phyloP scores from a whole-genome alignment of 2,329 filamentous ascomycete species.

The Fusarium annulatum region DNA sequence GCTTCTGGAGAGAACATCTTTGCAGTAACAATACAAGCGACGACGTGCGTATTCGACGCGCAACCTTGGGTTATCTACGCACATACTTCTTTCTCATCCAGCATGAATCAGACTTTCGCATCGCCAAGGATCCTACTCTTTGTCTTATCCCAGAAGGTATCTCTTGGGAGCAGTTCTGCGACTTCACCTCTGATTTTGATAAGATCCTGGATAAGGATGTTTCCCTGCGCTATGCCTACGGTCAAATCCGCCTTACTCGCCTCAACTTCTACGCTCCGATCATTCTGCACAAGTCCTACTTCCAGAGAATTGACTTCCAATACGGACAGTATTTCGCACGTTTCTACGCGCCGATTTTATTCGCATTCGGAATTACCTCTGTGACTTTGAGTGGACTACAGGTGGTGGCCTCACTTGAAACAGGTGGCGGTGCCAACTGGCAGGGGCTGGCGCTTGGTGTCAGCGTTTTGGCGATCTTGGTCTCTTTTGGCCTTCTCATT shows the following conservation, averaged over 20 bases:
- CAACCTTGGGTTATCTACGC: background rate
- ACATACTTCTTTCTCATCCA: background rate
- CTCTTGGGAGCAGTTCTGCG: background rate
- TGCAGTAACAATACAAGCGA: background rate
- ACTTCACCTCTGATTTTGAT: background rate
- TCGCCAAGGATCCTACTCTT: background rate
- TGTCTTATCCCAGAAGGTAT: background rate
- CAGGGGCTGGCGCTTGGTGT: background rate
- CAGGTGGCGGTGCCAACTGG: background rate
- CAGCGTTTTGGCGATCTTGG: background rate
- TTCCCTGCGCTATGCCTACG: background rate
- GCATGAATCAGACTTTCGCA: slow-evolving; percentile 7
- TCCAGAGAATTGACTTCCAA: background rate
- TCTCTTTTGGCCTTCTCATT: background rate
- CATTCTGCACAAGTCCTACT: background rate
- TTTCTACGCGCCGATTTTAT: background rate
- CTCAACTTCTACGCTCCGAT: background rate
- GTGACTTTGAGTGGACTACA: background rate
- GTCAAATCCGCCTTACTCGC: background rate
- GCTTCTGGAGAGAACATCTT: background rate
- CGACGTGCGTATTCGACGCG: background rate
- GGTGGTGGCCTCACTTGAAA: slow-evolving; percentile 1
- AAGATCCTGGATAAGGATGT: background rate
- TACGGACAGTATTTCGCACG: background rate
- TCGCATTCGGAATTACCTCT: background rate